Base-by-base conservation (phyloP, 305 asterid species). In the Fraxinus platypoda region DNA sequence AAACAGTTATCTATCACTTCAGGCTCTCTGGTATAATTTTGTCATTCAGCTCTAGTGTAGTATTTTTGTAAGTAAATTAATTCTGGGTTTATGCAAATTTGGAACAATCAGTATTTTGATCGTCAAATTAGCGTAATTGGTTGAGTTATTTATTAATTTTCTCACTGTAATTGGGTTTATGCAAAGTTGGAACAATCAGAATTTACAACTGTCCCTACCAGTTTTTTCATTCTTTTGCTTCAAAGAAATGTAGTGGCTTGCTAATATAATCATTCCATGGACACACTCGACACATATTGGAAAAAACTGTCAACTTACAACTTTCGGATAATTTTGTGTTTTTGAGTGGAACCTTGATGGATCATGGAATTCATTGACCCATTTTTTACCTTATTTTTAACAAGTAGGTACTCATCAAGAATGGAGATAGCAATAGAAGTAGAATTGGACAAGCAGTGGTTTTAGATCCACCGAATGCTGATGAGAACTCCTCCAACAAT, bases 401-500 rank as follows among this genome's bases (percentile, higher is more conserved):
- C 59, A 25, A 80, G 82, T 84, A 95, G 99, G 83, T 95, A 78
- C 87, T 86, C 70, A 81, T 95, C 87, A 88, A 84, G 89, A 95
- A 94, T 80, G 82, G 70, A 80, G 92, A 90, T 87, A 72, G 86
- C 73, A 89, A 87, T 83, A 88, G 85, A 38, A 87, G 80, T 83
- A 91, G 95, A 89, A 86, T 95, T 82, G 99, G 93, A 75, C 99
- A 93, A 89, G 97, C 83, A 17, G 89, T 91, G 71, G 97, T 88
- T 43, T 89, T 95, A 77, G 98, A 95, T 86, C 95, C 97, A 83
- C 95, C 97, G n/a, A 82, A 68, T 86, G 83, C 49, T 2, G 85
- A 84, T n/a, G 85, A 82, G 46, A 77, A 78, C 80, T 83, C 77
- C 49, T 54, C 77, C 28, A 83, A 78, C 57, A 3, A 81, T 11